Conservation (phyloP, 495 filamentous ascomycete species). For the Daldinia loculata region DNA sequence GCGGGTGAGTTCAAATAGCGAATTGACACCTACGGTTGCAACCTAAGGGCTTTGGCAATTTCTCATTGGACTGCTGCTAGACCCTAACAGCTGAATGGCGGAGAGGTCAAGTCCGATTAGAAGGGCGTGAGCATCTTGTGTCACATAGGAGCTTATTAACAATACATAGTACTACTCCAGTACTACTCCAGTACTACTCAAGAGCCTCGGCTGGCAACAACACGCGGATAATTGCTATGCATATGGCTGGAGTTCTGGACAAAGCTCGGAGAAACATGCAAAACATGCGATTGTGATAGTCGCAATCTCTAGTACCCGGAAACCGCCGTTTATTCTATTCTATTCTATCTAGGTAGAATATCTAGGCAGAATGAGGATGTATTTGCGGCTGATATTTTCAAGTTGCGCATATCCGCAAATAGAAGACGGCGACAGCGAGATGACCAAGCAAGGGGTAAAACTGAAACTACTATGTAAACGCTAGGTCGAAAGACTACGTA, state of each 20-base stretch:
- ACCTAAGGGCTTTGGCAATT: slow-evolving; percentile 10
- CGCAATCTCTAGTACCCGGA: neutral
- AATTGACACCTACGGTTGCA: slow-evolving; percentile 38
- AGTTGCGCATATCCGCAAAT: slow-evolving; percentile 29
- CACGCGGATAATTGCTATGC: slow-evolving; percentile 33
- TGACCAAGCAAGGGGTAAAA: slow-evolving; percentile 29
- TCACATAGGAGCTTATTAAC: slow-evolving; percentile 40
- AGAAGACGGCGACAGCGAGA: slow-evolving; percentile 16
- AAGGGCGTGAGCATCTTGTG: slow-evolving; percentile 25
- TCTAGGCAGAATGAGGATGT: neutral
- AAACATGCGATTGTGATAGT: slow-evolving; percentile 16
- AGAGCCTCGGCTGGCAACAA: slow-evolving; percentile 31
- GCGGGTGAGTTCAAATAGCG: slow-evolving; percentile 38
- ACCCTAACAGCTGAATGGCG: slow-evolving; percentile 17
- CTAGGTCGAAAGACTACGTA: neutral
- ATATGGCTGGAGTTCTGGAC: slow-evolving; percentile 19
- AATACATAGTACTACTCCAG: slow-evolving; percentile 3
- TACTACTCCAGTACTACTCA: neutral
- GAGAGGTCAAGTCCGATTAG: slow-evolving; percentile 18
- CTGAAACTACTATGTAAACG: neutral
- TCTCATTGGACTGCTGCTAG: slow-evolving; percentile 22
- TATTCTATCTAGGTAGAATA: neutral
- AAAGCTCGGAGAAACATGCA: slow-evolving; percentile 36
- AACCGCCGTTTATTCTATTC: neutral
- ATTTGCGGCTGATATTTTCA: neutral